Base-by-base conservation (phyloP, 768 basidiomycete species). In the Tylopilus cervinicoccineus region DNA sequence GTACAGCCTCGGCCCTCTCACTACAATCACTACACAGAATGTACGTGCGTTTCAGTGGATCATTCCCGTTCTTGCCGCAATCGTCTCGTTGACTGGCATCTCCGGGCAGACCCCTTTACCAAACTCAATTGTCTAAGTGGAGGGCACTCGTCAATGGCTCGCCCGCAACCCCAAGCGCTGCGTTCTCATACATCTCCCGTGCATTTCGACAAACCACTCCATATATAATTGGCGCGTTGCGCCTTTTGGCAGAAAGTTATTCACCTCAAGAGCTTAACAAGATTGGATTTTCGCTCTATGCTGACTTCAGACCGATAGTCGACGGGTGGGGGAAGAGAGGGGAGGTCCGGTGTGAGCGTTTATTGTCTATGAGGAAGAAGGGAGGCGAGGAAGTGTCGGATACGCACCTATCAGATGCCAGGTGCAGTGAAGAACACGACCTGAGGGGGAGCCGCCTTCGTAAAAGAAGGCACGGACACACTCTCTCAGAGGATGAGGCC, bases 301-400 rank as follows among this genome's bases (percentile, higher is more conserved):
- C 82, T 22, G 85, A 88, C 16, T 96, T 97, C 66, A 83, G 94
- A 49, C 94, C 94, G 10, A 73, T 75, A 12, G 83, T 83, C 0
- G 81, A 81, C 23, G 83, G 80, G 22, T 98, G 94, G 94, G 94
- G 94, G 6, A 79, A 85, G 63, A 77, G 80, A 47, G 88, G 84
- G 4, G 82, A 89, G 56, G 71, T 96, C 23, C 75, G 75, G 31
- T 89, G 87, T 59, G 73, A 75, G 34, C 79, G 61, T 27, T 86
- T 98, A 42, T 72, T 97, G 27, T 76, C 62, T 17, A 63, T 88
- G 49, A 70, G 82, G 41, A 76, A 74, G 56, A 59, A 60, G 38
- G 54, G 29, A 50, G 59, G 43, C 11, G 48, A 26, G 23, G 55
- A 61, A 27, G 44, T 44, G 16, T 39, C 28, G 19, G 54, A 62